Evolutionary conservation across 345 rosid species (phyloP).

Genomic region (Bruguiera sexangula): DNA sequence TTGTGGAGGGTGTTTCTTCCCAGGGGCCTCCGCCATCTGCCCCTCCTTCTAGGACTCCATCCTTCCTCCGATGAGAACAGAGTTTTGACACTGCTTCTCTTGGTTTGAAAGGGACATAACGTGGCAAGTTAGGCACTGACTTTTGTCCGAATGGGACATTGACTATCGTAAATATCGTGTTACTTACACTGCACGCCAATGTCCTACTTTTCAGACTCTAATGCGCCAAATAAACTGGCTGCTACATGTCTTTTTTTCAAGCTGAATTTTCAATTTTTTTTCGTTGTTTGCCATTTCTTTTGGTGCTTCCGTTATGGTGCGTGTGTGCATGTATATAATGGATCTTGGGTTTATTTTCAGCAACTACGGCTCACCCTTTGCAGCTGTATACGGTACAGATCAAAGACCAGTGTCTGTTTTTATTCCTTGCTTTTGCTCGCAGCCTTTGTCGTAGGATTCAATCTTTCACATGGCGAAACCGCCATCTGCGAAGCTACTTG

Average conservation of each 20-base stretch:
- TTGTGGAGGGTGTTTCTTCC: constrained; percentile 22
- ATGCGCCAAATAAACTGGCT: not conserved
- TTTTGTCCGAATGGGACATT: constrained; percentile 29
- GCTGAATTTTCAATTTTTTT: not conserved
- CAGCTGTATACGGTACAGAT: not conserved
- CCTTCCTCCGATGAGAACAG: constrained; percentile 37
- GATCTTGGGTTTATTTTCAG: not conserved
- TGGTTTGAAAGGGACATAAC: constrained; percentile 38
- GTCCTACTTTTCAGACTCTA: not conserved
- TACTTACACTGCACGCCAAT: not conserved
- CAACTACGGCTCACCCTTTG: not conserved
- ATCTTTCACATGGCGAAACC: too few species aligned
- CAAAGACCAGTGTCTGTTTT: too few species aligned
- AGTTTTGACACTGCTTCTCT: constrained; percentile 19
- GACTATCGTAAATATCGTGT: constrained; percentile 27
- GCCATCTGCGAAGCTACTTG: too few species aligned
- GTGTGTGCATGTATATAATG: not conserved
- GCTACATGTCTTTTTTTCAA: not conserved
- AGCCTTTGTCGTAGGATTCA: too few species aligned
- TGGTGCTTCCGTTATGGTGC: not conserved
- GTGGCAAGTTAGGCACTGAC: constrained; percentile 43
- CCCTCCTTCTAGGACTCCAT: constrained; percentile 16
- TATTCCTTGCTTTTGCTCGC: too few species aligned
- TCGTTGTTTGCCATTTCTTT: not conserved
- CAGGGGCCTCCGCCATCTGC: constrained; percentile 10